Base-by-base conservation (phyloP, 148 eudicot species). In the Arctostaphylos glauca region DNA sequence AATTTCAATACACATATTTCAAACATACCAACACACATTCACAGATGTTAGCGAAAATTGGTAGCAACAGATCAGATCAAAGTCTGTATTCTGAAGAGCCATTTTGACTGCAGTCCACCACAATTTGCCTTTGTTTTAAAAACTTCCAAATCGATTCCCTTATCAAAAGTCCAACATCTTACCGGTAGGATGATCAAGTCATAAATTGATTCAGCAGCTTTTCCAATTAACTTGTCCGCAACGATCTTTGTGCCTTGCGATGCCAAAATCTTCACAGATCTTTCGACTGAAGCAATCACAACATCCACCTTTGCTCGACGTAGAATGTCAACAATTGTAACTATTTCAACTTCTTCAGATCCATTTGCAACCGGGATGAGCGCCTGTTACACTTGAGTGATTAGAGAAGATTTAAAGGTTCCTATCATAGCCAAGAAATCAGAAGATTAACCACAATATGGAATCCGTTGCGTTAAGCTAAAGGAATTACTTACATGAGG, bases 111-210 rank as follows among this genome's bases (percentile, higher is more conserved):
- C 66, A 60, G 70, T 4, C 70, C 41, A 21, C 9, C 41, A 64
- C 12, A 64, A 21, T 23, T 64, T 64, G 38, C 70, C 70, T 25
- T 23, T 64, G 25, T 38, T 43, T 70, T 50, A 50, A 31, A 67
- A 1, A 67, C 1, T 13, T 47, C 52, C 5, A 58, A 38, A 75
- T 9, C 25, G 54, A 47, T 23, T 68, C n/a, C 13, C 43, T 5
- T 12, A 62, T 66, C 46, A 72, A 23, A 46, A 14, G 62, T 71
- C 25, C 54, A 75, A 44, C 16, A 13, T 43, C 97, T 91, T 86
- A 96, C 99, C 84, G 99, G 94, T 77, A 96, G 88, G 89, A 96
- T 87, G 79, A 96, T 96, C 88, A 94, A 82, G 84, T 94, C 97
- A 83, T 91, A 92, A 70, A 81, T 84, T 48, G 93, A 89, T 55